Conservation (phyloP, 352 stramenopile species). For the Pythium rishiriense region DNA sequence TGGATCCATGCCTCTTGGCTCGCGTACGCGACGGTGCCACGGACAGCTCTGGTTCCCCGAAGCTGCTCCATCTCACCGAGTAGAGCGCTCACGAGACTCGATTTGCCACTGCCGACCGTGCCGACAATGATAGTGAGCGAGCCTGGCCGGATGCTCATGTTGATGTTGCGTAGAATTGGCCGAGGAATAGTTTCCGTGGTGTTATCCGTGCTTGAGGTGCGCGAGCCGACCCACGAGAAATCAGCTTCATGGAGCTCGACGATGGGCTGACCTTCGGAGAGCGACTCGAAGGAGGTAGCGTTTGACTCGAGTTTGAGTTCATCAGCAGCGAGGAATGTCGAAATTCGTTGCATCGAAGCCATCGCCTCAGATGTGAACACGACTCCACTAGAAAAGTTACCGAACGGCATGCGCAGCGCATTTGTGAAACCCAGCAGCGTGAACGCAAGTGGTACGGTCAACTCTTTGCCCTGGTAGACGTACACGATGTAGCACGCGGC, state of each 20-base stretch:
- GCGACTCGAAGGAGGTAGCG: neutral
- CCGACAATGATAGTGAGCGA: conserved; percentile 55
- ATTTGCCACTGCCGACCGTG: conserved; percentile 55
- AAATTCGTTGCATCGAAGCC: conserved; percentile 34
- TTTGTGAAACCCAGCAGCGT: conserved; percentile 37
- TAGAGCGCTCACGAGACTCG: conserved; percentile 42
- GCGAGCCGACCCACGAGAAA: conserved; percentile 31
- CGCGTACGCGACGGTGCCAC: conserved; percentile 27
- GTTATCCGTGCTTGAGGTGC: neutral
- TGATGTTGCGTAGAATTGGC: conserved; percentile 27
- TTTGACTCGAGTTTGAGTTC: conserved; percentile 28
- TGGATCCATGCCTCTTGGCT: conserved; percentile 37
- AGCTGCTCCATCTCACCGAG: conserved; percentile 44
- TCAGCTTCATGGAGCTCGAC: conserved; percentile 34
- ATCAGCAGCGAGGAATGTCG: conserved; percentile 32
- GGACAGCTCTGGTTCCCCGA: conserved; percentile 10
- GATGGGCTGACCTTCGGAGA: conserved; percentile 7
- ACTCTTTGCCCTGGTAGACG: conserved; percentile 20
- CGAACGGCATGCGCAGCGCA: conserved; percentile 35
- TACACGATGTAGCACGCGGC: conserved; percentile 23
- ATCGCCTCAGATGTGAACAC: conserved; percentile 32
- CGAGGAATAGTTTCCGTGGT: neutral
- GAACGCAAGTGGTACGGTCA: conserved; percentile 29
- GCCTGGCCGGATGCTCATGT: conserved; percentile 53
- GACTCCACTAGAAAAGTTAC: conserved; percentile 37